Conservation (phyloP, 139 green algal species). For the Chlamydomonas schloesseri region DNA sequence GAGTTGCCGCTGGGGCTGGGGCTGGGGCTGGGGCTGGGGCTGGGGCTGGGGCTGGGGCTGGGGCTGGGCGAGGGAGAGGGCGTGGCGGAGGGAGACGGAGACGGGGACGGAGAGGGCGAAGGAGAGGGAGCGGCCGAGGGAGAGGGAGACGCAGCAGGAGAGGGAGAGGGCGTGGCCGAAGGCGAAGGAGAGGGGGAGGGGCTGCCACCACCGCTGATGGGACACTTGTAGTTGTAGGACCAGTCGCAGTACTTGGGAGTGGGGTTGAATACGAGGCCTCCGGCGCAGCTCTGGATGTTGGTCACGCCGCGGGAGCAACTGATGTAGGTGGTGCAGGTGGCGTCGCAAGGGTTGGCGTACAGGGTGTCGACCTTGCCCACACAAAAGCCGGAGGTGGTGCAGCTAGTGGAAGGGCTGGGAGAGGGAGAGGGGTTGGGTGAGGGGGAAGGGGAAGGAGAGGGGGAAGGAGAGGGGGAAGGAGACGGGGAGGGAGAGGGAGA, state of each 20-base stretch:
- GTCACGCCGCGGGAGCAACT: neutral
- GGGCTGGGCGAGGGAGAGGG: no score
- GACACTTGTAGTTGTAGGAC: neutral
- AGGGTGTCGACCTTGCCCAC: neutral
- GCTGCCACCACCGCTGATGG: neutral
- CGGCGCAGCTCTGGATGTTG: neutral
- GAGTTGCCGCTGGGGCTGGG: neutral
- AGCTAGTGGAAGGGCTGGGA: neutral
- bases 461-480: neutral
- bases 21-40: no score
- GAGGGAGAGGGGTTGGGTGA: neutral
- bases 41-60: no score
- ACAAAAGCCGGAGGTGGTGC: neutral
- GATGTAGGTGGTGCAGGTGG: neutral
- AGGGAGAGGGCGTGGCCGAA: neutral
- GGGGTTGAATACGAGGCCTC: neutral
- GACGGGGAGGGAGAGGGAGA: neutral
- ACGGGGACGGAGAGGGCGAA: neutral
- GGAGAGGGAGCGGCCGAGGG: neutral
- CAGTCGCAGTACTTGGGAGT: neutral
- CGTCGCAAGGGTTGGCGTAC: slow-evolving; percentile 11
- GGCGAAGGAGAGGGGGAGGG: neutral
- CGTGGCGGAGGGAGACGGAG: neutral
- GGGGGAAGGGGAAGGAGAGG: no score
- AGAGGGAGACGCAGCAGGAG: neutral